phyloP scores from a whole-genome alignment of 345 rosid genomes.

The Pelargonium nanum region DNA sequence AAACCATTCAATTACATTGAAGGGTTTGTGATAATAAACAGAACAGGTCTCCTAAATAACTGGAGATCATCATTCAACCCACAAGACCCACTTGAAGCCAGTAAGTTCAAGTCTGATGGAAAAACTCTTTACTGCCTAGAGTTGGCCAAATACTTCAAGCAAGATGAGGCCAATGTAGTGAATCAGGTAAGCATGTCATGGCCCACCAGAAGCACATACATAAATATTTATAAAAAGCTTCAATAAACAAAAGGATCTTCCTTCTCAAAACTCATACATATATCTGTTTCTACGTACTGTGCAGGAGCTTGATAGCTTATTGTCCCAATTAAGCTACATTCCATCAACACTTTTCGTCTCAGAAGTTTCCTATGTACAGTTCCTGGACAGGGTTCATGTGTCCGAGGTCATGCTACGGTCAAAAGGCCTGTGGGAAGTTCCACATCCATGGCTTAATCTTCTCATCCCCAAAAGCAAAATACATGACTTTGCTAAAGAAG shows the following conservation, averaged over 20 bases:
- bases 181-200: slow-evolving; percentile 40
- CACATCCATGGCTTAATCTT: slow-evolving; percentile 98
- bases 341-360: slow-evolving; percentile 61
- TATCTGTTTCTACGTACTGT: slow-evolving; percentile 12
- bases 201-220: neutral
- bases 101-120: slow-evolving; percentile 67
- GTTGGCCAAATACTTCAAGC: slow-evolving; percentile 63
- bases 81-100: slow-evolving; percentile 67
- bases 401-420: slow-evolving; percentile 74
- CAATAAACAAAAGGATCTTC: neutral
- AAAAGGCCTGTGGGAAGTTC: slow-evolving; percentile 93
- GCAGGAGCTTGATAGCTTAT: slow-evolving; percentile 56
- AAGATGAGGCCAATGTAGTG: slow-evolving; percentile 23
- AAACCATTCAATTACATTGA: slow-evolving; percentile 65
- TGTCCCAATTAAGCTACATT: slow-evolving; percentile 56
- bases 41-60: slow-evolving; percentile 68
- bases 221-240: neutral
- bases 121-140: slow-evolving; percentile 76
- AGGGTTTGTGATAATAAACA: slow-evolving; percentile 83
- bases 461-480: slow-evolving; percentile 72
- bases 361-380: slow-evolving; percentile 66
- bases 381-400: slow-evolving; percentile 84
- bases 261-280: slow-evolving; percentile 1
- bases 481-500: slow-evolving; percentile 51
- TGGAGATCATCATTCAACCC: slow-evolving; percentile 85